These are phyloP conservation scores for Beauveria caledonica DNA, from an alignment of 2,329 filamentous ascomycete species.

Conservation along the genomic window DNA sequence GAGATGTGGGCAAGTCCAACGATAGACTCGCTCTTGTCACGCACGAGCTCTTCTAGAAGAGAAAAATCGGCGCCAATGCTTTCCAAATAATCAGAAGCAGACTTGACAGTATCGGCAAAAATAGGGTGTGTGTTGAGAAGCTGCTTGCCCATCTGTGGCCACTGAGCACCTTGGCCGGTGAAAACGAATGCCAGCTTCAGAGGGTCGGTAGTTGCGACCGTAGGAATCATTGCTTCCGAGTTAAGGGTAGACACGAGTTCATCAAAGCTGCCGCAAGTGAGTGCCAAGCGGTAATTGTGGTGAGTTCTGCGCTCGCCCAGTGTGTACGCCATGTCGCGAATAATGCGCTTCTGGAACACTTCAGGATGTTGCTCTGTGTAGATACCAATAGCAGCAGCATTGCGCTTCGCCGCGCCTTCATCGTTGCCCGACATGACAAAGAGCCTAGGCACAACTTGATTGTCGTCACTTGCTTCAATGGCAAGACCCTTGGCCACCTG, in stretches of 20 bases:
- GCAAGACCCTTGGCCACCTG: slow-evolving; percentile 3
- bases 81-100: slow-evolving; percentile 25
- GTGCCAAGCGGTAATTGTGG: slow-evolving; percentile 35
- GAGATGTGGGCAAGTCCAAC: slow-evolving; percentile 33
- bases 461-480: slow-evolving; percentile 3
- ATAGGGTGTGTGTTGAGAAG: slow-evolving; percentile 26
- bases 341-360: slow-evolving; percentile 33
- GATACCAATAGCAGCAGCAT: slow-evolving; percentile 26
- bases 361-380: slow-evolving; percentile 34
- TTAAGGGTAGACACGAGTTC: slow-evolving; percentile 25
- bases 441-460: slow-evolving; percentile 23
- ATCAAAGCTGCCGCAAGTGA: slow-evolving; percentile 35
- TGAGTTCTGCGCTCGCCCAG: slow-evolving; percentile 36
- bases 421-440: slow-evolving; percentile 35
- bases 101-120: slow-evolving; percentile 25
- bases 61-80: slow-evolving; percentile 29
- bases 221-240: slow-evolving; percentile 10
- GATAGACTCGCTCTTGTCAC: slow-evolving; percentile 24
- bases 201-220: slow-evolving; percentile 13
- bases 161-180: slow-evolving; percentile 34
- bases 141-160: slow-evolving; percentile 30
- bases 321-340: slow-evolving; percentile 40
- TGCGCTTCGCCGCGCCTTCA: slow-evolving; percentile 24
- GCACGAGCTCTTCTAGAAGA: slow-evolving; percentile 29
- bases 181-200: slow-evolving; percentile 26